phyloP scores from a whole-genome alignment of 805 yeast species.

The Yamadazyma ubonensis region DNA sequence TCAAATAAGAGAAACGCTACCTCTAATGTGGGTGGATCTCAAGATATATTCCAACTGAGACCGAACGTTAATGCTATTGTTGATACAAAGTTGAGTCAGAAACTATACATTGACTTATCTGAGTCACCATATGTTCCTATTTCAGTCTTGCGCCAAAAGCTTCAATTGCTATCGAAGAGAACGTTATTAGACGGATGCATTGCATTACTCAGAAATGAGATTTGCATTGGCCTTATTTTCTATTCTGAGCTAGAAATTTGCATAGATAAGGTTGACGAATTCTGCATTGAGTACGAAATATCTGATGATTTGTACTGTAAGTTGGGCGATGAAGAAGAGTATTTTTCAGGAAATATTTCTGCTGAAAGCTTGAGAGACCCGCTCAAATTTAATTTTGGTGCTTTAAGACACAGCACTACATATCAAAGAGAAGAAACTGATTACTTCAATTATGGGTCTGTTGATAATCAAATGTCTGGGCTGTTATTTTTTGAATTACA shows the following conservation, averaged over 20 bases:
- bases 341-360: neutral
- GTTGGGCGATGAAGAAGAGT: conserved; percentile 17
- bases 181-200: conserved; percentile 53
- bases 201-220: conserved; percentile 40
- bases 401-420: conserved; percentile 9
- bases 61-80: neutral
- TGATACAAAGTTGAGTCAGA: conserved; percentile 3
- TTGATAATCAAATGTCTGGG: conserved; percentile 3
- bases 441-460: conserved; percentile 27
- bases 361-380: conserved; percentile 10
- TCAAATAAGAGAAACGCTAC: neutral
- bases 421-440: conserved; percentile 15
- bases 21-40: neutral
- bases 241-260: conserved; percentile 52
- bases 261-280: conserved; percentile 44
- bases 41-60: neutral
- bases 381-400: conserved; percentile 11
- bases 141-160: conserved; percentile 30
- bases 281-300: conserved; percentile 23
- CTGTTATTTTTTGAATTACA: conserved; percentile 3
- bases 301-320: conserved; percentile 31
- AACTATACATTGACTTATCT: conserved; percentile 36
- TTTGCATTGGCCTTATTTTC: conserved; percentile 46
- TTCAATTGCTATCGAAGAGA: conserved; percentile 36
- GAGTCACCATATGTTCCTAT: conserved; percentile 34